Percentiles rank a stretch among this genome's conserved stretches.
Conservation (phyloP, 441 rosid species). For the Omphalea diandra region DNA sequence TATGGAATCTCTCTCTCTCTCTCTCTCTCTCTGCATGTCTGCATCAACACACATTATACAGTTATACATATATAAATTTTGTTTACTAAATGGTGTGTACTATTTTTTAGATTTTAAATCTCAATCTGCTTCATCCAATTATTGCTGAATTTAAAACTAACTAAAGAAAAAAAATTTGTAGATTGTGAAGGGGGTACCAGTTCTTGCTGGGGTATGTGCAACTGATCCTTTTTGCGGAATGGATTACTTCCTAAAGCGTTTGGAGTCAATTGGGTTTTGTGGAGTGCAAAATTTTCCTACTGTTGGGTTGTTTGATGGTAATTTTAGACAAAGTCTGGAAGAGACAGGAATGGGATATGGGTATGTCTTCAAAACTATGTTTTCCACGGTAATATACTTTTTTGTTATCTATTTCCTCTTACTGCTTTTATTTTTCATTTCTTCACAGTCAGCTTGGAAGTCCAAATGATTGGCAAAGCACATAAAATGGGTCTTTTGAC, state of each 20-base stretch:
- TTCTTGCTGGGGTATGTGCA: conserved; percentile 95
- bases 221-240: conserved; percentile 93
- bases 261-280: conserved; percentile 80
- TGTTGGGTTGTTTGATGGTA: conserved; percentile 93
- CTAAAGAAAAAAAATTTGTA: conserved; percentile 22
- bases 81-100: background rate
- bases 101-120: conserved; percentile 4
- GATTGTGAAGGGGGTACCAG: conserved; percentile 84
- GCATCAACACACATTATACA: background rate
- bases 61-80: background rate
- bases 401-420: conserved; percentile 4
- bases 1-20: no score
- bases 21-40: background rate
- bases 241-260: conserved; percentile 76
- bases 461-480: conserved; percentile 81
- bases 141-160: conserved; percentile 4
- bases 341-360: conserved; percentile 98
- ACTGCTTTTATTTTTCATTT: conserved; percentile 10
- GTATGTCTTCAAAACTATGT: conserved; percentile 39
- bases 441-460: conserved; percentile 62
- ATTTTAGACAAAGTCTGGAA: conserved; percentile 90
- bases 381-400: background rate
- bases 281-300: conserved; percentile 99
- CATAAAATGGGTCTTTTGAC: conserved; percentile 89
- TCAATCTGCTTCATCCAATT: background rate